Base-by-base conservation (phyloP, 768 basidiomycete genomes). In the Pleurotus eryngii region DNA sequence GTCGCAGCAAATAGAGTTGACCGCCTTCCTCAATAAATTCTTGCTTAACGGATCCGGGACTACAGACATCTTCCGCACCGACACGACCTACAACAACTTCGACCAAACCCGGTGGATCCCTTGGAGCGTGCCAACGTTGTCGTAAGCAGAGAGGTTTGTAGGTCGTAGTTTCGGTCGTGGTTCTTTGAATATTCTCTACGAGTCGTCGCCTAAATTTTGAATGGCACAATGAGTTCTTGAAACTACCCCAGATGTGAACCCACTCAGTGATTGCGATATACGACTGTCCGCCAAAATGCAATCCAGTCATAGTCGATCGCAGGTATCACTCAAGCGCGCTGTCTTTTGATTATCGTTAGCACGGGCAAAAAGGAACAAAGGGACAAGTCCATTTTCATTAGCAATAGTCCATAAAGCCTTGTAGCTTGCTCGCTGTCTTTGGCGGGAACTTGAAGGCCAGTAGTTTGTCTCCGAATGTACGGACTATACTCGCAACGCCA, bases 371-470 rank as follows among this genome's bases (percentile, higher is more conserved):
- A 35, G 11, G 30, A 11, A 12, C 11, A 35, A 11, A 35, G 9
- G 3, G 11, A 35, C 30, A 35, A 35, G 30, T 35, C 9, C 8
- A 35, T 35, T 35, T 35, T 35, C 30, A 45, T 58, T 64, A 82
- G 58, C 76, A 77, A 68, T 85, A 86, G 64, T 91, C 88, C 50
- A 89, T 74, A 67, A 88, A 90, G 0, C 73, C 78, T 70, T 91
- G 89, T 56, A 93, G 65, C 71, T 85, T 87, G 60, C 70, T 75
- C 8, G 87, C 89, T 11, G 74, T 83, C 58, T 76, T 72, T n/a
- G 86, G 83, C 3, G 91, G 84, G 63, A 92, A 90, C 68, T 81
- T 89, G 78, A 90, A 92, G 11, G 89, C 90, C 2, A 77, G 67
- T 45, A 93, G 72, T 65, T 85, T 88, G 61, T 85, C 81, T 4